These are phyloP conservation scores for Flaveria brownii DNA, from an alignment of 129 eudicot species.

Conservation along the genomic window DNA sequence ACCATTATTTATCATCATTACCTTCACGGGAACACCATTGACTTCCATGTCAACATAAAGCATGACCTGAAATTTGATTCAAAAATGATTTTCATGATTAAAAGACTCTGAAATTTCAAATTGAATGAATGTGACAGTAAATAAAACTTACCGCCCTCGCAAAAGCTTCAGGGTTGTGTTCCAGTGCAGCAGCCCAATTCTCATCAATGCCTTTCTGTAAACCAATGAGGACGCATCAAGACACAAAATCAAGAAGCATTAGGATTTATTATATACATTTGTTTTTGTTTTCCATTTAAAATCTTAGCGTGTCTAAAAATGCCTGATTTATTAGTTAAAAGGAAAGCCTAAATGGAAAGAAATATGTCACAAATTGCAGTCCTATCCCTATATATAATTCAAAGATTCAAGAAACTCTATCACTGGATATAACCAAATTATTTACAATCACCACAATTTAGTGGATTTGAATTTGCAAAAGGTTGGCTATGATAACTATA, in stretches of 20 bases:
- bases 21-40: slow-evolving; percentile 94
- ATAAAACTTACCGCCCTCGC: slow-evolving; percentile 75
- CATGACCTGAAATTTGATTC: slow-evolving; percentile 65
- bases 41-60: slow-evolving; percentile 98
- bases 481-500: slow-evolving; percentile 3
- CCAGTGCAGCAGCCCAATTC: slow-evolving; percentile 97
- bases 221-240: slow-evolving; percentile 15
- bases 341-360: neutral
- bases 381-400: neutral
- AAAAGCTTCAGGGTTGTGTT: slow-evolving; percentile 94
- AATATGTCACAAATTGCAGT: neutral
- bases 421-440: neutral
- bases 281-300: neutral
- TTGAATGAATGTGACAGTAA: neutral
- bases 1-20: slow-evolving; percentile 24
- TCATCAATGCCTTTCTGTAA: slow-evolving; percentile 91
- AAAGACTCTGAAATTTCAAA: neutral
- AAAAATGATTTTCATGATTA: neutral
- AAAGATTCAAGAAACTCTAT: neutral
- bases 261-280: slow-evolving; percentile 4
- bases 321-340: neutral
- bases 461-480: neutral
- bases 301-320: neutral
- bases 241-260: slow-evolving; percentile 13
- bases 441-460: neutral